These are phyloP conservation scores for Leccinum pellstonianum DNA, from an alignment of 768 basidiomycete genomes.

Conservation along the genomic window DNA sequence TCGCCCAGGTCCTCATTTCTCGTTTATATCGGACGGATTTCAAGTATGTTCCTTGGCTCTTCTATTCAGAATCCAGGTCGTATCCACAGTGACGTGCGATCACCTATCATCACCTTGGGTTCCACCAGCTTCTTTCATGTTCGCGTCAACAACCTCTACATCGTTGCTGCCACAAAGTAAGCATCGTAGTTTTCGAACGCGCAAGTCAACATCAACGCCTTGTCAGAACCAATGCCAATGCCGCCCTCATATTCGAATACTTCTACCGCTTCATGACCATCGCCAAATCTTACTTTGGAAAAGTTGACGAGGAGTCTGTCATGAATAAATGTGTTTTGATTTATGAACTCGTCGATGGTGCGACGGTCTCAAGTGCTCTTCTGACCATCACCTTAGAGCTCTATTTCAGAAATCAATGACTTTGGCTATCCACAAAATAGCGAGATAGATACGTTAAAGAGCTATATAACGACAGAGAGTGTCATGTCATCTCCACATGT, in stretches of 20 bases:
- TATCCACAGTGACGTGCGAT: constrained; percentile 94
- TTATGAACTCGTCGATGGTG: constrained; percentile 97
- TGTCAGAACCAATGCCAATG: constrained; percentile 89
- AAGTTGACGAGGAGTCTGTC: constrained; percentile 95
- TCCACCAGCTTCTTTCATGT: constrained; percentile 99
- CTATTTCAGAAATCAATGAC: constrained; percentile 84
- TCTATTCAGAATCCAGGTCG: constrained; percentile 96
- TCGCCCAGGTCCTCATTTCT: constrained; percentile 83
- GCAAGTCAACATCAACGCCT: background rate
- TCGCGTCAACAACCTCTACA: constrained; percentile 90
- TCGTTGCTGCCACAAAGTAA: constrained; percentile 94
- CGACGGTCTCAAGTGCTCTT: constrained; percentile 14
- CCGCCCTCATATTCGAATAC: constrained; percentile 97
- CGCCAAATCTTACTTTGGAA: constrained; percentile 94
- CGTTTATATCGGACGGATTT: constrained; percentile 95
- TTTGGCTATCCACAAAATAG: constrained; percentile 99
- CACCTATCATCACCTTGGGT: constrained; percentile 95
- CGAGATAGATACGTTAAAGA: constrained; percentile 95
- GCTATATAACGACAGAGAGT: constrained; percentile 97
- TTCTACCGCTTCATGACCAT: constrained; percentile 96
- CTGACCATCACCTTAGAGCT: constrained; percentile 7
- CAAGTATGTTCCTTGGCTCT: constrained; percentile 59
- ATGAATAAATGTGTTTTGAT: constrained; percentile 99
- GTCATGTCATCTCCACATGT: constrained; percentile 84
- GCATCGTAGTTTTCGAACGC: constrained; percentile 21